Evolutionary conservation across 306 rosid species (phyloP).

Genomic region (Quercus mongolica): DNA sequence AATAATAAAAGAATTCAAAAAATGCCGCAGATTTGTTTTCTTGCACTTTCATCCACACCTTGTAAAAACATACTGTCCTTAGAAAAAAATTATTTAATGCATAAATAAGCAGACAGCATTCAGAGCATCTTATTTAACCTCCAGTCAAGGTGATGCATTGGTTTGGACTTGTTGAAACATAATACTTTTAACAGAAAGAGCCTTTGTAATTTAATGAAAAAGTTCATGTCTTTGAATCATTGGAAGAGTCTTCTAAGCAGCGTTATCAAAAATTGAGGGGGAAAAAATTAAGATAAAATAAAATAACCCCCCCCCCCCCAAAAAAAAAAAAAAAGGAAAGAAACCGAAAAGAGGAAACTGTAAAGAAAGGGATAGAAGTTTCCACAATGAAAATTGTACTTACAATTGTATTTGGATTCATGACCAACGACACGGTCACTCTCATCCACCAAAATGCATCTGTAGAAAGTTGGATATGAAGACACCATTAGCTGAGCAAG

Average conservation of each 20-base stretch:
- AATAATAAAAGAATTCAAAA: not conserved
- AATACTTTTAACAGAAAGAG: no score
- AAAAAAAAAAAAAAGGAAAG: not conserved
- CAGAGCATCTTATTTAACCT: not conserved
- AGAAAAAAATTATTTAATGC: no score
- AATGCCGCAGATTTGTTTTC: not conserved
- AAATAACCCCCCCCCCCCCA: not conserved
- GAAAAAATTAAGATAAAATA: no score
- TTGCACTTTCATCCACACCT: not conserved
- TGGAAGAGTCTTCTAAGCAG: no score
- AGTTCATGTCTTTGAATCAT: no score
- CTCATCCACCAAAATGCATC: conserved; percentile 98
- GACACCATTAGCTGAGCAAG: conserved; percentile 10
- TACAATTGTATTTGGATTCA: conserved; percentile 92
- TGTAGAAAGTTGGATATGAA: conserved; percentile 33
- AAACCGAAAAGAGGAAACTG: not conserved
- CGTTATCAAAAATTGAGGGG: no score
- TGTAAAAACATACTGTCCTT: not conserved
- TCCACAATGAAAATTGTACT: conserved; percentile 29
- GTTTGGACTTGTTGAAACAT: not conserved
- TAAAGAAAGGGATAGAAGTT: not conserved
- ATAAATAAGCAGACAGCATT: not conserved
- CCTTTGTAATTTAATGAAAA: no score
- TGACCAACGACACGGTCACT: conserved; percentile 90
- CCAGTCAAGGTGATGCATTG: not conserved